Evolutionary conservation across 805 yeast species (phyloP), one percentile per base, ranked within the genome.

Genomic region (Candida maris): DNA sequence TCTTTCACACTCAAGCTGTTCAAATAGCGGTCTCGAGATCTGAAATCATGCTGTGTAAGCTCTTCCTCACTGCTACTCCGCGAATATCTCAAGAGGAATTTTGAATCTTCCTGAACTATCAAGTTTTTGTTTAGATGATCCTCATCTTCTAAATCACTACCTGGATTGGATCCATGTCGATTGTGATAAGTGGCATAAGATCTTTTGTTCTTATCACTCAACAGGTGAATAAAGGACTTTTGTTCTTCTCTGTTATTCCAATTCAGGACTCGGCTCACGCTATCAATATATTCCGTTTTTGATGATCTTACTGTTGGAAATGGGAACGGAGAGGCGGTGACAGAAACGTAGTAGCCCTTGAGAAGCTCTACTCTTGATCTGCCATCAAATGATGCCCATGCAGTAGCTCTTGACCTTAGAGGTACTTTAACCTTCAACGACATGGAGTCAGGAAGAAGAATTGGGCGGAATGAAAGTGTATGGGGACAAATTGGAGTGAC

Each of bases 381-480:
- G 9, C 98, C 98, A 61, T 93, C 98, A 57, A 93, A 93, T 2
- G 96, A 81, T 1, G 95, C 94, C 95, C 96, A 93, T 0, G 97
- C 97, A 0, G 96, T 85, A 4, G 93, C 78, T 35, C 98, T 66
- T 28, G 95, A 81, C 36, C 78, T 64, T 3, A 56, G 36, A 0
- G 97, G 96, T 3, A 88, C 94, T 51, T 82, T 83, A 4, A 91
- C 83, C 50, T 77, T 81, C 40, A 91, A 64, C 18, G 74, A 69
- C 89, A 89, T 86, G n/a, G 93, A 84, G 59, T 91, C 97, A 0
- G 97, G 97, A 19, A 91, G 67, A 39, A 91, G 69, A 37, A 91
- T 83, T 3, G 97, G 97, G 47, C 97, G 71, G 65, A 91, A 91
- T 6, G 95, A 85, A 30, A 91, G 70, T 0, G 97, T 87, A 56